phyloP scores from a whole-genome alignment of 805 yeast genomes.

The Candida coquimbonensis region DNA sequence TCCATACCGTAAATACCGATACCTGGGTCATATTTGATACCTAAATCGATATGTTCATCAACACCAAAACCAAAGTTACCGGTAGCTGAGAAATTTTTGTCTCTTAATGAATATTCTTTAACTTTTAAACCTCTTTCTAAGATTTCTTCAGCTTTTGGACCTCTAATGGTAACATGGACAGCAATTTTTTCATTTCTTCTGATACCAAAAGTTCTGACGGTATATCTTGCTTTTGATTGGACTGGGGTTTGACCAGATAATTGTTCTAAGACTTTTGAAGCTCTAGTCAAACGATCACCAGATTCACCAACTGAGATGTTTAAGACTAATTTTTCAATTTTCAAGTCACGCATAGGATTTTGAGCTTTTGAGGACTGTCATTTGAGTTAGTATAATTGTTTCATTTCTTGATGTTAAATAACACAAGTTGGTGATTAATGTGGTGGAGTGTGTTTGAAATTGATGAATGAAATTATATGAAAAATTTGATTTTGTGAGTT shows the following conservation, averaged over 20 bases:
- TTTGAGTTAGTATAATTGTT: conserved; percentile 13
- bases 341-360: conserved; percentile 98
- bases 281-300: conserved; percentile 99
- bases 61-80: conserved; percentile 99
- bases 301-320: conserved; percentile 99
- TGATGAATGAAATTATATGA: too few relatives aligned
- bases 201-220: conserved; percentile 99
- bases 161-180: conserved; percentile 98
- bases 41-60: conserved; percentile 98
- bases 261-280: conserved; percentile 99
- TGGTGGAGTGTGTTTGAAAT: too few relatives aligned
- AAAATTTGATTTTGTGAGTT: too few relatives aligned
- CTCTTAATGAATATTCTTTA: conserved; percentile 95
- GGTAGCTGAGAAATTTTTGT: conserved; percentile 94
- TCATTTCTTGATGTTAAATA: too few relatives aligned
- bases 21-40: conserved; percentile 99
- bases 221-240: conserved; percentile 99
- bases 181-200: conserved; percentile 99
- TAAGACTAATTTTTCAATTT: conserved; percentile 98
- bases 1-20: conserved; percentile 99
- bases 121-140: conserved; percentile 99
- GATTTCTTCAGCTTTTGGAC: conserved; percentile 99
- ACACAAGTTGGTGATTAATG: too few relatives aligned
- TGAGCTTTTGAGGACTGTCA: conserved; percentile 50
- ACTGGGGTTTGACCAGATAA: conserved; percentile 99